phyloP scores from a whole-genome alignment of 1,139 yeast species.

The Saccharomyces hybrid region DNA sequence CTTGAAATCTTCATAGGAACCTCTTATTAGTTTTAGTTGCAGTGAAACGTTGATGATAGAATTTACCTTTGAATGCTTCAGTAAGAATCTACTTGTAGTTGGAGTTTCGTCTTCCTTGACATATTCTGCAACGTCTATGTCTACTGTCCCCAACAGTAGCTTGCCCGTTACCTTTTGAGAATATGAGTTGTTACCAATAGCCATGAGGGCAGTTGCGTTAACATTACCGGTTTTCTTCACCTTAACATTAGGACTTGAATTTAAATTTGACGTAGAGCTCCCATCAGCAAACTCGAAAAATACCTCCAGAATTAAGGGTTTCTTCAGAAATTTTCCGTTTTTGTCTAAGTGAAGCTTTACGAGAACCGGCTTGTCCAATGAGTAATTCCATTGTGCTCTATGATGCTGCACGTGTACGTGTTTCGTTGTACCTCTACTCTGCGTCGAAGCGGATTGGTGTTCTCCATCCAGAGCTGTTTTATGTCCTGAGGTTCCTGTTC shows the following conservation, averaged over 20 bases:
- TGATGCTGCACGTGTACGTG: constrained; percentile 41
- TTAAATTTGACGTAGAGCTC: not conserved
- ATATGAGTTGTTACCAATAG: constrained; percentile 10
- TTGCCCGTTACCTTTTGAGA: constrained; percentile 29
- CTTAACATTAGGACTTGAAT: constrained; percentile 1
- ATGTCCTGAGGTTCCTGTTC: constrained; percentile 26
- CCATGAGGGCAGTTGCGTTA: constrained; percentile 2
- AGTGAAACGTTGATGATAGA: constrained; percentile 54
- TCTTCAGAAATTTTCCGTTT: constrained; percentile 31
- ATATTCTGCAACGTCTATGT: constrained; percentile 65
- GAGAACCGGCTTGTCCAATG: constrained; percentile 30
- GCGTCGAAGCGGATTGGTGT: constrained; percentile 19
- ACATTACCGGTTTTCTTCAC: constrained; percentile 5
- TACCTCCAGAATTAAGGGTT: constrained; percentile 34
- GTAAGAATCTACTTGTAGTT: constrained; percentile 50
- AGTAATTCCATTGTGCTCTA: constrained; percentile 42
- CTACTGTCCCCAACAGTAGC: constrained; percentile 55
- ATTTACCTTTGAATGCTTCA: constrained; percentile 74
- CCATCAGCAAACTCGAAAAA: constrained; percentile 28
- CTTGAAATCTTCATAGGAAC: constrained; percentile 31
- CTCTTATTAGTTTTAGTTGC: constrained; percentile 40
- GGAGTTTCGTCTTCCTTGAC: constrained; percentile 47
- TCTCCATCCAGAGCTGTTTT: constrained; percentile 17
- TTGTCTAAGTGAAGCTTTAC: constrained; percentile 39
- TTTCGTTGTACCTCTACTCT: constrained; percentile 8